Base-by-base conservation (phyloP, 768 basidiomycete genomes). In the Phanerochaete sordida region DNA sequence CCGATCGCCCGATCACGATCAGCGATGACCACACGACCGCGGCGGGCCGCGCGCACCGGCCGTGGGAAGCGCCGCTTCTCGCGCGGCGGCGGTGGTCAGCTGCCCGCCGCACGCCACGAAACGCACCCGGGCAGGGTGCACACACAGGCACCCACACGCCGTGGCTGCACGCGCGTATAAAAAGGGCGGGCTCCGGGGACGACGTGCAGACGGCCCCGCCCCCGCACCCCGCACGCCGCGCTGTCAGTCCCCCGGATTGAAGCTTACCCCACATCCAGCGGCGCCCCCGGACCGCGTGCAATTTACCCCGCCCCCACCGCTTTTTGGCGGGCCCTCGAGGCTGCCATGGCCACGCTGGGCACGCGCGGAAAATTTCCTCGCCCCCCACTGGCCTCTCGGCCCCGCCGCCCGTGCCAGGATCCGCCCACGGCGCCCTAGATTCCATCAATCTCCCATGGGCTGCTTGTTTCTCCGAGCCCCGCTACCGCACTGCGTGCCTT, bases 241-340 rank as follows among this genome's bases (percentile, higher is more conserved):
- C 33, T 6, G 7, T 13, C 6, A 24, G 7, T n/a, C 19, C 44
- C 47, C 47, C 47, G 47, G 24, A 48, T 48, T 19, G 19, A 43
- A 43, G 39, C 39, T 49, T 52, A 33, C 33, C 30, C 51, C 53
- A 16, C 54, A 39, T 21, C 30, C 19, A 43, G 26, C 28, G 28
- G 35, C 50, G 53, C 37, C 53, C 24, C 21, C 39, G 37, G 53
- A 24, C 37, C 53, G 53, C 53, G 27, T 43, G 53, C 35, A 39
- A n/a, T 39, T 54, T 54, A 54, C 53, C 53, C 53, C 53, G 33
- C 35, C 53, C 53, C 37, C 53, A 54, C 11, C 12, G n/a, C n/a
- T n/a, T 53, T 53, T 31, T 16, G 16, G 48, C 23, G 26, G 21
- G 48, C 24, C 48, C 5, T 49, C 30, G 23, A 49, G 31, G 30